Evolutionary conservation across 1,284 basidiomycete genomes (phyloP).

Genomic region (Coriolopsis trogii): DNA sequence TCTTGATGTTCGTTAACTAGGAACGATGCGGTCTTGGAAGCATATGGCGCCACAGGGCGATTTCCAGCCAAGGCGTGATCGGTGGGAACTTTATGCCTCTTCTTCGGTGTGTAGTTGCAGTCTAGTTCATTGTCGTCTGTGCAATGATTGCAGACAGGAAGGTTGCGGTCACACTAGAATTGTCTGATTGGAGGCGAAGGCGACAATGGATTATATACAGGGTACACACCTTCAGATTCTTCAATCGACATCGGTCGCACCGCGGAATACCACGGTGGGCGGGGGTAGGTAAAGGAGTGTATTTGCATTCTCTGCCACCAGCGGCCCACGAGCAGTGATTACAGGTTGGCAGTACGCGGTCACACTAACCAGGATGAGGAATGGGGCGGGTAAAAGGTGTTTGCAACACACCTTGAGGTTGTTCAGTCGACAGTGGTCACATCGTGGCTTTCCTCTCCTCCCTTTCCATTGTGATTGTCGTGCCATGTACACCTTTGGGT

Average conservation of each 20-base stretch:
- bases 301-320: conserved; percentile 65
- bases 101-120: conserved; percentile 73
- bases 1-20: conserved; percentile 44
- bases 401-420: conserved; percentile 61
- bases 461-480: conserved; percentile 72
- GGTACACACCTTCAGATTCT: conserved; percentile 63
- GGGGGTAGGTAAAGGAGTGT: conserved; percentile 72
- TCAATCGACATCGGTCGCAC: conserved; percentile 66
- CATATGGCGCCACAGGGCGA: conserved; percentile 43
- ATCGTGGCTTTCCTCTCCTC: conserved; percentile 69
- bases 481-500: conserved; percentile 42
- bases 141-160: conserved; percentile 72
- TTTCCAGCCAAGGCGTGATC: conserved; percentile 46
- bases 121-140: conserved; percentile 49
- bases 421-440: conserved; percentile 69
- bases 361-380: conserved; percentile 49
- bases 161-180: conserved; percentile 63
- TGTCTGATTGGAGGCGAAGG: conserved; percentile 3
- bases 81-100: conserved; percentile 55
- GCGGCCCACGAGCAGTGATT: conserved; percentile 71
- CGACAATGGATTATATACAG: neutral
- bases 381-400: neutral
- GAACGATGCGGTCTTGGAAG: conserved; percentile 53
- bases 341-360: conserved; percentile 69
- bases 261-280: conserved; percentile 74